These are phyloP conservation scores for Paraleonurus japonicus DNA, from an alignment of 257 asterid genomes.

Conservation along the genomic window DNA sequence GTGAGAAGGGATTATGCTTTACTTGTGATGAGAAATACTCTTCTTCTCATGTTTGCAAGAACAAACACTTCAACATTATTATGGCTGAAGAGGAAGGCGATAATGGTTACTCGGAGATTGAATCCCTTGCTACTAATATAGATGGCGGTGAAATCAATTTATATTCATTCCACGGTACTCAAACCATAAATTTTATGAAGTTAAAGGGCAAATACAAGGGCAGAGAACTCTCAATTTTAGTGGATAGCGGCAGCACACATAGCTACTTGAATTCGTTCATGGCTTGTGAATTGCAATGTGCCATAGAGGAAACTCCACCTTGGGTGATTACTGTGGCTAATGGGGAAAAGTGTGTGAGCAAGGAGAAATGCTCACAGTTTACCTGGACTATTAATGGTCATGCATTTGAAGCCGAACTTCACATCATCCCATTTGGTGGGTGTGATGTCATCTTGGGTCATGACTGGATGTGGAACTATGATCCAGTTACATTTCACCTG, in stretches of 20 bases:
- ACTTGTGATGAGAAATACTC: too few species aligned
- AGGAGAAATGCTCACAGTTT: neutral
- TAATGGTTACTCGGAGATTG: accelerated
- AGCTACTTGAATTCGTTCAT: neutral
- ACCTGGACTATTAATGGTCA: neutral
- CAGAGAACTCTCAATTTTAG: neutral
- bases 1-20: too few species aligned
- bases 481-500: neutral
- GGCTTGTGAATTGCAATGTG: neutral
- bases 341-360: neutral
- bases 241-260: neutral
- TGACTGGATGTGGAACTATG: neutral
- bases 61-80: too few species aligned
- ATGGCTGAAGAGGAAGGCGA: too few species aligned
- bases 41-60: too few species aligned
- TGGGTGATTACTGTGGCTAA: neutral
- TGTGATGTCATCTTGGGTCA: neutral
- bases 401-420: neutral
- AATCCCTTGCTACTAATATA: accelerated
- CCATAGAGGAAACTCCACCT: neutral
- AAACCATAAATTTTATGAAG: neutral
- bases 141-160: neutral
- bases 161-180: neutral
- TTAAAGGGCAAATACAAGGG: neutral
- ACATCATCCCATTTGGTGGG: neutral